A percentile compares a stretch with the other conserved stretches of the same genome.
Evolutionary conservation across 768 basidiomycete genomes (phyloP).

Genomic region (Podaxis mareebaensis): DNA sequence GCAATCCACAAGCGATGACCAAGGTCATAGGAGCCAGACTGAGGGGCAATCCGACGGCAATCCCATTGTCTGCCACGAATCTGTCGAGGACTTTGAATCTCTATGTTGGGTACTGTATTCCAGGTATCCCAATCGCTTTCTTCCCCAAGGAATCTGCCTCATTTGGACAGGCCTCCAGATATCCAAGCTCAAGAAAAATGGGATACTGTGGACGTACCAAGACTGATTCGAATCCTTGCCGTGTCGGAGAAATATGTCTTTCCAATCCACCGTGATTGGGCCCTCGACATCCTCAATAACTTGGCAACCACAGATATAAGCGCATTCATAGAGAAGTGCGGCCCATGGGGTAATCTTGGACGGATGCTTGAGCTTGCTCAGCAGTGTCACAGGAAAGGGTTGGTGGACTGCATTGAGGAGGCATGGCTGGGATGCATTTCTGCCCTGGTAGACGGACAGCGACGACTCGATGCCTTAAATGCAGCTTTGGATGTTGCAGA

Average conservation of each 20-base stretch:
- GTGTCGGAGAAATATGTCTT: slow-evolving; percentile 5
- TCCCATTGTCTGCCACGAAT: background rate
- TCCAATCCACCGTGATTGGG: background rate
- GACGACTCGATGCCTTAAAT: background rate
- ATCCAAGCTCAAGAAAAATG: background rate
- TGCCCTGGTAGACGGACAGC: background rate
- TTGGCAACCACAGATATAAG: background rate
- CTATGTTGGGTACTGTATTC: slow-evolving; percentile 11
- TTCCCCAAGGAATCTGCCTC: background rate
- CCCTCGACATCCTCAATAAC: background rate
- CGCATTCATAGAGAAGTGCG: background rate
- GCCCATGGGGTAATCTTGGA: background rate
- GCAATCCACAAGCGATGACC: background rate
- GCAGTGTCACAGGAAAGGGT: background rate
- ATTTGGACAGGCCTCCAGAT: background rate
- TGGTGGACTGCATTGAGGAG: background rate
- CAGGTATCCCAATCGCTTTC: background rate
- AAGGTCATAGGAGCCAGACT: background rate
- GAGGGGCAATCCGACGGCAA: slow-evolving; percentile 1
- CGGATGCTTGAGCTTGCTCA: background rate
- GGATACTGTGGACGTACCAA: background rate
- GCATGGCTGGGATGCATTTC: background rate
- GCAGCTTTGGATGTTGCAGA: slow-evolving; percentile 3
- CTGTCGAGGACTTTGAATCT: slow-evolving; percentile 1
- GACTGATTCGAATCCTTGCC: background rate